Percentiles rank a stretch among this genome's conserved stretches.
phyloP scores from a whole-genome alignment of 257 asterid species.

The Solanum sparsipilum region DNA sequence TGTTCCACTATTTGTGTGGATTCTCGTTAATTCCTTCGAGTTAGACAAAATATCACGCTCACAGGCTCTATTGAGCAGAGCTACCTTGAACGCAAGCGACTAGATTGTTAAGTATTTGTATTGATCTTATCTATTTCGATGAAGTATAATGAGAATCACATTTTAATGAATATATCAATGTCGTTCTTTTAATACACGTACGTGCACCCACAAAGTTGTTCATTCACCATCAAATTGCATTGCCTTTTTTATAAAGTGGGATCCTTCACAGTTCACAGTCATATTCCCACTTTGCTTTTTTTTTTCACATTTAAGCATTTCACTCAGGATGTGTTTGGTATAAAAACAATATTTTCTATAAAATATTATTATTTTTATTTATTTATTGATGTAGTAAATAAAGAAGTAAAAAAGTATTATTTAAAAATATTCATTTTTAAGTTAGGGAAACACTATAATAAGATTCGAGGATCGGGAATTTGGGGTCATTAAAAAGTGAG shows the following conservation, averaged over 20 bases:
- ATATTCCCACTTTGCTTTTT: not conserved
- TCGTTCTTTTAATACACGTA: constrained; percentile 1
- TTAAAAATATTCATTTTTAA: not conserved
- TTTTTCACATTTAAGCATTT: not conserved
- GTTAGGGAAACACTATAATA: not conserved
- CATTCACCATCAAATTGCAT: constrained; percentile 7
- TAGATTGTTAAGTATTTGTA: not conserved
- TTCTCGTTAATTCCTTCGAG: not conserved
- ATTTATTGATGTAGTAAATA: not conserved
- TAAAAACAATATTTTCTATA: not conserved
- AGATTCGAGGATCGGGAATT: not conserved
- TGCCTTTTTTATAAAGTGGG: constrained; percentile 6
- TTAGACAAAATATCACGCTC: not conserved
- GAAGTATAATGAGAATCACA: too few relatives aligned
- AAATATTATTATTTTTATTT: not conserved
- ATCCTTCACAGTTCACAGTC: constrained; percentile 2
- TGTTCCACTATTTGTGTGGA: not conserved
- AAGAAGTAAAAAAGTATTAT: not conserved
- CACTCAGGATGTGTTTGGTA: not conserved
- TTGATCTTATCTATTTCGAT: too few relatives aligned
- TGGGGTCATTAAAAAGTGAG: not conserved
- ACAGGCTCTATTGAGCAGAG: not conserved
- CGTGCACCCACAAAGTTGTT: not conserved
- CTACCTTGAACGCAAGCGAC: too few relatives aligned
- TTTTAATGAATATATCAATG: too few relatives aligned